Evolutionary conservation across 1,139 yeast genomes (phyloP).

Genomic region (Wickerhamiella pararugosa): DNA sequence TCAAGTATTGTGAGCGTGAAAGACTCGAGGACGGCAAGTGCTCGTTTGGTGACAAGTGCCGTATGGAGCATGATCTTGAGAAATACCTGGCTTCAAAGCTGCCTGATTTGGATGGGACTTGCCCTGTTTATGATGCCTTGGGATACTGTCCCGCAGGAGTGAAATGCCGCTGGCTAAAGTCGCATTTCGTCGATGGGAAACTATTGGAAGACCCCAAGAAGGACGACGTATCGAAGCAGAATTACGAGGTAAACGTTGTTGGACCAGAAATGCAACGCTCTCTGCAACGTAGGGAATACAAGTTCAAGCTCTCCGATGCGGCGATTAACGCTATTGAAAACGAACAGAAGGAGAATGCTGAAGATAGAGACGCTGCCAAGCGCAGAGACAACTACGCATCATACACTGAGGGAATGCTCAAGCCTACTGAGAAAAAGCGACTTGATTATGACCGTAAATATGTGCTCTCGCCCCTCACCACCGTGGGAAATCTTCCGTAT

Average conservation of each 20-base stretch:
- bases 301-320: slow-evolving; percentile 39
- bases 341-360: slow-evolving; percentile 22
- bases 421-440: slow-evolving; percentile 65
- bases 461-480: slow-evolving; percentile 87
- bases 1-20: slow-evolving; percentile 47
- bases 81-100: slow-evolving; percentile 52
- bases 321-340: slow-evolving; percentile 34
- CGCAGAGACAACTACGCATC: slow-evolving; percentile 28
- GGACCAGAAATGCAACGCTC: slow-evolving; percentile 27
- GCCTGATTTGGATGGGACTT: slow-evolving; percentile 51
- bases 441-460: slow-evolving; percentile 57
- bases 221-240: slow-evolving; percentile 54
- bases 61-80: slow-evolving; percentile 59
- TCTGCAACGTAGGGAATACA: slow-evolving; percentile 50
- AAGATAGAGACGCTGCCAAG: slow-evolving; percentile 20
- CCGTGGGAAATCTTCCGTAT: slow-evolving; percentile 93
- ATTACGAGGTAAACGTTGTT: slow-evolving; percentile 25
- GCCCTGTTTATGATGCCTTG: slow-evolving; percentile 71
- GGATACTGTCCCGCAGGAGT: slow-evolving; percentile 90
- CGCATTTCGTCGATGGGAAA: slow-evolving; percentile 44
- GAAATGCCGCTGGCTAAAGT: slow-evolving; percentile 78
- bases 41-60: slow-evolving; percentile 59
- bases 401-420: slow-evolving; percentile 65
- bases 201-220: slow-evolving; percentile 28
- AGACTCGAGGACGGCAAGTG: slow-evolving; percentile 31